Base-by-base conservation (phyloP, 2,329 filamentous ascomycete genomes). In the Phyllosticta citrichinensis region DNA sequence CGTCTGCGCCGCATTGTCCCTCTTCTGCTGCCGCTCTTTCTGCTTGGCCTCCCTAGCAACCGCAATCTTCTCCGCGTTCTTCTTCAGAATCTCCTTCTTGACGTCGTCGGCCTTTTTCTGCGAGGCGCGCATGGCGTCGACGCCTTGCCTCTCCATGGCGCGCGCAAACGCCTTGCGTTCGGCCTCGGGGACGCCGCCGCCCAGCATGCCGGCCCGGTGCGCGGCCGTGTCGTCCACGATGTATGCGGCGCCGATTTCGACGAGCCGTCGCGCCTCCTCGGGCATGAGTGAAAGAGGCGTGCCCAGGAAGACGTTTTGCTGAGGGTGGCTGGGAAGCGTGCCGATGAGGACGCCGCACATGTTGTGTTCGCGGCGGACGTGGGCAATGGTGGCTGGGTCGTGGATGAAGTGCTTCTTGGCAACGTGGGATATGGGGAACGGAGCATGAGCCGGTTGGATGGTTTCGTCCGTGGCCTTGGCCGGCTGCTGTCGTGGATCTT, bases 281-380 rank as follows among this genome's bases (percentile, higher is more conserved):
- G 90, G 87, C 78, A 94, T 89, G 53, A 99, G 80, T 77, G 97
- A 88, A 25, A 97, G 77, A 2, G 94, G 94, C 56, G 97, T 77
- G 54, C 92, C 90, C 62, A 93, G 83, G 71, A 97, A 97, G 62
- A 96, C 83, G 76, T 96, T 97, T 75, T 99, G 94, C 67, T 95
- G 93, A 5, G 92, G 91, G 62, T 91, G 87, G 75, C 97, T 92
- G 1, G 94, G 93, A 30, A 96, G 85, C 8, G 89, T 92, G 62
- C 94, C 94, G 63, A 89, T 86, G 60, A 96, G 81, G 33, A 94
- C 87, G 64, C 91, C 91, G 69, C 88, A 92, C 68, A 96, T 91
- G 72, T 90, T 86, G 77, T 96, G 83, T 68, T 85, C 80, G 64
- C 89, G 85, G 66, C 94, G 88, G 64, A 96, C 80, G 72, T 87